phyloP scores from a whole-genome alignment of 1,284 basidiomycete genomes.

The Thelephora terrestris region DNA sequence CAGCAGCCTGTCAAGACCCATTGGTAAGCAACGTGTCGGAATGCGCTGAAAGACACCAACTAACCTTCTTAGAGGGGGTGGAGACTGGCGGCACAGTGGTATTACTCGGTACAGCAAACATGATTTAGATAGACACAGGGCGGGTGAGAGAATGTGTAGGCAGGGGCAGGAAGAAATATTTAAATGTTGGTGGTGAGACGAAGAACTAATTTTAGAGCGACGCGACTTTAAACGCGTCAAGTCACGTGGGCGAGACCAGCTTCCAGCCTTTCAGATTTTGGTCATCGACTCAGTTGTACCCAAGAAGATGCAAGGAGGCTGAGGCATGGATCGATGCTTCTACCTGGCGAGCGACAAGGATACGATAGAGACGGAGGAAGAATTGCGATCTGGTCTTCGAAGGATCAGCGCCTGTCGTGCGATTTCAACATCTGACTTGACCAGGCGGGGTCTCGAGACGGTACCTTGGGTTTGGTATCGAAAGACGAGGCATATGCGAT shows the following conservation, averaged over 20 bases:
- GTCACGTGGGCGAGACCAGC: no score
- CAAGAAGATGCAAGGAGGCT: no score
- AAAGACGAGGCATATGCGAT: slow-evolving; percentile 51
- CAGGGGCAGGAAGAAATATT: no score
- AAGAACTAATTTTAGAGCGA: no score
- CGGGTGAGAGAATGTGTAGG: no score
- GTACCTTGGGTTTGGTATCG: slow-evolving; percentile 45
- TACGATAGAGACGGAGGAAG: slow-evolving; percentile 39
- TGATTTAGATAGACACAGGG: no score
- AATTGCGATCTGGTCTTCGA: slow-evolving; percentile 29
- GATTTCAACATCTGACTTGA: not conserved
- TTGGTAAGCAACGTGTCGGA: slow-evolving; percentile 1
- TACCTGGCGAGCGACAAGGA: slow-evolving; percentile 28
- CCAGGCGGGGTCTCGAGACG: slow-evolving; percentile 1
- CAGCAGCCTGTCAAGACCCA: slow-evolving; percentile 24
- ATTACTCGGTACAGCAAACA: no score
- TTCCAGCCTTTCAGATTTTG: no score
- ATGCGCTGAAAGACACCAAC: slow-evolving; percentile 6
- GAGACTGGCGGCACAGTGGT: slow-evolving; percentile 2
- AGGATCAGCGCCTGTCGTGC: slow-evolving; percentile 33
- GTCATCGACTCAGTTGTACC: no score
- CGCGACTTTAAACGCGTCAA: no score
- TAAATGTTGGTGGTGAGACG: no score
- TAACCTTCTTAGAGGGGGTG: slow-evolving; percentile 36
- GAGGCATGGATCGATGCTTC: no score